phyloP scores from a whole-genome alignment of 768 basidiomycete species.

The Lactifluus pinguis region DNA sequence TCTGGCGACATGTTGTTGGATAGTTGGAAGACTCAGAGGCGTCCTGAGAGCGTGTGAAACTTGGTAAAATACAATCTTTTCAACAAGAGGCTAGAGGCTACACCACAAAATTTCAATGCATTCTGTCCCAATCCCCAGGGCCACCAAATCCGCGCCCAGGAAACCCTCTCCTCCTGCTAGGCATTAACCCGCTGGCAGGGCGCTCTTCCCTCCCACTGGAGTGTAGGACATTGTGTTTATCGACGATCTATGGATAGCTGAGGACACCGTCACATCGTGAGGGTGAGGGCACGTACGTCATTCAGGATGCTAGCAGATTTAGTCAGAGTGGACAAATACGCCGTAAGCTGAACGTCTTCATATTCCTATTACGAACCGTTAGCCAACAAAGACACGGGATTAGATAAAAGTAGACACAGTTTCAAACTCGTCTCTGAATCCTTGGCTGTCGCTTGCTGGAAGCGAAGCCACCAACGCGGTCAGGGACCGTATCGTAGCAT shows the following conservation, averaged over 20 bases:
- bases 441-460: slow-evolving; percentile 75
- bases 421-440: slow-evolving; percentile 82
- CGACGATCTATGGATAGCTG: slow-evolving; percentile 51
- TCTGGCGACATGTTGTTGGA: slow-evolving; percentile 18
- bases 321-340: slow-evolving; percentile 79
- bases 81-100: background rate
- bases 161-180: slow-evolving; percentile 14
- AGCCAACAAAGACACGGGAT: background rate
- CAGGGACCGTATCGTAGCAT: slow-evolving; percentile 73
- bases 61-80: background rate
- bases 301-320: slow-evolving; percentile 83
- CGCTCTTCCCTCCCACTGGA: slow-evolving; percentile 51
- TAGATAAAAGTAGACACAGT: slow-evolving; percentile 43
- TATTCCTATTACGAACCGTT: slow-evolving; percentile 60
- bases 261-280: slow-evolving; percentile 4
- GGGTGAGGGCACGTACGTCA: slow-evolving; percentile 49
- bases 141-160: slow-evolving; percentile 17
- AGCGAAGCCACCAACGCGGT: slow-evolving; percentile 81
- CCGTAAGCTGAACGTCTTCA: slow-evolving; percentile 89
- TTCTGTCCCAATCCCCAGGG: slow-evolving; percentile 20
- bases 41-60: too few species aligned
- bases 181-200: slow-evolving; percentile 25
- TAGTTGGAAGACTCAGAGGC: too few species aligned
- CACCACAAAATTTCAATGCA: slow-evolving; percentile 3
- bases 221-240: slow-evolving; percentile 60